Evolutionary conservation across 192 early-diverging fungal genomes (phyloP), one percentile per base, ranked within the genome.

Genomic region (Umbelopsis ramanniana): DNA sequence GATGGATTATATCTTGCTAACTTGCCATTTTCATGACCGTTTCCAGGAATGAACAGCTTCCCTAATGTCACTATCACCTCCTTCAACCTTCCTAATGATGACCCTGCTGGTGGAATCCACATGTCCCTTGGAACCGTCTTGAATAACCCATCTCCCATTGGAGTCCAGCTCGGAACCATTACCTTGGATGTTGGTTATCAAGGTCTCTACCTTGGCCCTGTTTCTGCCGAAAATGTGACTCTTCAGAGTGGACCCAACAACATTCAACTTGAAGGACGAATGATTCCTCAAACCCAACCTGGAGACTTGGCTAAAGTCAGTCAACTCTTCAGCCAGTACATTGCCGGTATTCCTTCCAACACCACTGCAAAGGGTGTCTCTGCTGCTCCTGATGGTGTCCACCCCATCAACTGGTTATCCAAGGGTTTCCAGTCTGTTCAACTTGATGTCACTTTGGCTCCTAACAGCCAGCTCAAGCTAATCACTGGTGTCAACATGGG

Each of bases 131-230:
- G 77, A 53, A 86, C 87, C 33, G 75, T 74, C n/a, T 68, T 90
- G 57, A 76, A 70, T 46, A 88, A 85, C 71, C 86, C 86, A 55
- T 85, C 84, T 17, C 83, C 83, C 23, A 82, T 90, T 50, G 79
- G 83, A 46, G 80, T 90, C 19, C 70, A 83, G 50, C 78, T 90
- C 15, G 89, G 89, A 53, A 86, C 87, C 15, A 71, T 87, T 52
- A 60, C 69, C n/a, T 82, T 90, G 37, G 80, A 81, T n/a, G 79
- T 88, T 73, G 46, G 45, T 21, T 85, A 80, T 55, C 68, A 81
- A 53, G 74, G 76, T 50, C 74, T 81, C 10, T 72, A 68, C 23
- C 67, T 89, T 38, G 88, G 88, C 14, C 75, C 74, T 66, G 85
- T 89, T 54, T 52, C 47, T 45, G 82, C 85, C 21, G 72, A 71